These are phyloP conservation scores for Sophora flavescens DNA, from an alignment of 306 rosid genomes.

Conservation along the genomic window DNA sequence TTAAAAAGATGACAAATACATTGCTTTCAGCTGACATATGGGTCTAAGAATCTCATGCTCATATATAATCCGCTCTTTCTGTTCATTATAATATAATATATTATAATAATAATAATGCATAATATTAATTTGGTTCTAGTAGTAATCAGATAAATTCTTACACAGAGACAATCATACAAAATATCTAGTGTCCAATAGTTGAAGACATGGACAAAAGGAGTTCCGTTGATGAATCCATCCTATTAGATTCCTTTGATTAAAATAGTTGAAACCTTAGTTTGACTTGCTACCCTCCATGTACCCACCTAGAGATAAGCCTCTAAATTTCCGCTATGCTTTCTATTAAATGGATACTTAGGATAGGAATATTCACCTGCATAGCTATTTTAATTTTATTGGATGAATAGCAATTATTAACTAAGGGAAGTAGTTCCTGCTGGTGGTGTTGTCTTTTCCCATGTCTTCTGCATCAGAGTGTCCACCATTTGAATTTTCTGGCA, in stretches of 20 bases:
- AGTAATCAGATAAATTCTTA: not conserved
- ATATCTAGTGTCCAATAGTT: slow-evolving; percentile 8
- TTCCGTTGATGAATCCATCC: slow-evolving; percentile 34
- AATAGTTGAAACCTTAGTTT: slow-evolving; percentile 45
- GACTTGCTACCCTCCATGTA: slow-evolving; percentile 43
- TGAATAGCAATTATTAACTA: not conserved
- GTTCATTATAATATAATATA: not conserved
- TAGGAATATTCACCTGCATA: not conserved
- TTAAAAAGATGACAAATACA: not conserved
- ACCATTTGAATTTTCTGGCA: slow-evolving; percentile 72
- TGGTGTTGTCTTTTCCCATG: slow-evolving; percentile 41
- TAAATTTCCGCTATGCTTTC: slow-evolving; percentile 20
- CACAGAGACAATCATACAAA: slow-evolving; percentile 2
- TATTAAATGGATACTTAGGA: slow-evolving; percentile 27
- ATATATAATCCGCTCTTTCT: not conserved
- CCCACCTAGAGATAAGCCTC: slow-evolving; percentile 42
- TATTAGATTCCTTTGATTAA: slow-evolving; percentile 43
- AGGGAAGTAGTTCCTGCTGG: slow-evolving; percentile 25
- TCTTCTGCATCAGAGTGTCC: slow-evolving; percentile 69
- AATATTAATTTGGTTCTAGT: not conserved
- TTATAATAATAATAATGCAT: too few relatives aligned
- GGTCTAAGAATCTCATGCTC: not conserved
- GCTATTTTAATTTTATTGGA: slow-evolving; percentile 10
- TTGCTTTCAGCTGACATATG: not conserved
- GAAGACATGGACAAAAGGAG: slow-evolving; percentile 15